Percentiles rank a stretch among this genome's conserved stretches.
Conservation (phyloP, 768 basidiomycete genomes). For the Rhodotorula babjevae region DNA sequence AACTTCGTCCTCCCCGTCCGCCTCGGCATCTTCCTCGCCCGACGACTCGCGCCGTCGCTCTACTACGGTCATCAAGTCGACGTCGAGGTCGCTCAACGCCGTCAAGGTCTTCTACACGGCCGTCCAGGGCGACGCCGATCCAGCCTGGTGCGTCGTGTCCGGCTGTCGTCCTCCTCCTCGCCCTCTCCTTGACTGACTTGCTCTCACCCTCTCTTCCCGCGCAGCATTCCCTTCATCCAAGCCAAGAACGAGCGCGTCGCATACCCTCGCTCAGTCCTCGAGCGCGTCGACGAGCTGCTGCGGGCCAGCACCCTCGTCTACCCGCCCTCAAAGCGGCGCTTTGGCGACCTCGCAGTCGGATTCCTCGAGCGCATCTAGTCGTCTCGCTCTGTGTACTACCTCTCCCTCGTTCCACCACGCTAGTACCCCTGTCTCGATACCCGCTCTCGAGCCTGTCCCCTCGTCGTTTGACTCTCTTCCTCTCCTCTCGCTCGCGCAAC, state of each 20-base stretch:
- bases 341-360: constrained; percentile 46
- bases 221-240: constrained; percentile 59
- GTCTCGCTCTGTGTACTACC: background rate
- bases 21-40: background rate
- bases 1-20: constrained; percentile 56
- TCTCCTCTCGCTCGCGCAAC: background rate
- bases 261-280: constrained; percentile 75
- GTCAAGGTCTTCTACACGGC: constrained; percentile 84
- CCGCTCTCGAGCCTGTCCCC: background rate
- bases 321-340: constrained; percentile 41
- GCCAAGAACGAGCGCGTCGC: constrained; percentile 79
- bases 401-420: background rate
- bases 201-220: background rate
- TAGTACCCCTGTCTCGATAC: background rate
- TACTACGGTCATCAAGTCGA: too few species aligned
- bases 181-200: background rate
- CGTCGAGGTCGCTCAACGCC: constrained; percentile 35
- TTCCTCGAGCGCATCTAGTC: constrained; percentile 45
- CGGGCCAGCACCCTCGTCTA: constrained; percentile 60
- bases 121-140: constrained; percentile 45
- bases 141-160: constrained; percentile 22
- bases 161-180: too few species aligned
- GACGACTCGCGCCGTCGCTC: background rate
- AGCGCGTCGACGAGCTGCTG: constrained; percentile 63
- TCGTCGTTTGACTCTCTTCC: background rate